phyloP scores from a whole-genome alignment of 306 rosid genomes.

The Fagus crenata region DNA sequence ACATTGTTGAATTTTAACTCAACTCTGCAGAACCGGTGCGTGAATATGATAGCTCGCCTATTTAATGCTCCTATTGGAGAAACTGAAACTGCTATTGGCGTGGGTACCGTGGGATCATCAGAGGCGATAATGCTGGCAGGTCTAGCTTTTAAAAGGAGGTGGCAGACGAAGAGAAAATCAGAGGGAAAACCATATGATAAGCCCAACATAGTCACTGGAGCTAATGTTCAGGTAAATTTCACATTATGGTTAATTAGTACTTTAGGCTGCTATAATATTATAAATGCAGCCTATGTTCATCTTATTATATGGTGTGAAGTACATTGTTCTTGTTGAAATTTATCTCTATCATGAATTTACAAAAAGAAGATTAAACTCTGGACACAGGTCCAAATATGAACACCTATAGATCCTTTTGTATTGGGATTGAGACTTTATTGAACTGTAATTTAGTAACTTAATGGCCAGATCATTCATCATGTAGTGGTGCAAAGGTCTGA shows the following conservation, averaged over 20 bases:
- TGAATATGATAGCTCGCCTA: constrained; percentile 83
- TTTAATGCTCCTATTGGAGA: constrained; percentile 71
- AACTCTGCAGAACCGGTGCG: constrained; percentile 77
- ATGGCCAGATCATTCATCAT: no score
- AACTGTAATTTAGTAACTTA: constrained; percentile 20
- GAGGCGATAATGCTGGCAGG: constrained; percentile 98
- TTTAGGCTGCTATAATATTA: not conserved
- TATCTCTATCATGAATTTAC: not conserved
- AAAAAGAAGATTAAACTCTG: not conserved
- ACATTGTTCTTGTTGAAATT: not conserved
- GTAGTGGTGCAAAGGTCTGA: no score
- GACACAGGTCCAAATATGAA: not conserved
- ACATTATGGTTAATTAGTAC: not conserved
- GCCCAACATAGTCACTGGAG: constrained; percentile 93
- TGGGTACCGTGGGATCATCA: constrained; percentile 93
- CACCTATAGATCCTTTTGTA: not conserved
- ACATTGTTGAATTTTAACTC: not conserved
- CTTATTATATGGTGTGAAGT: not conserved
- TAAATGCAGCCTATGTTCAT: not conserved
- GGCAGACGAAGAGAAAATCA: constrained; percentile 74
- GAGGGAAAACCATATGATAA: constrained; percentile 74
- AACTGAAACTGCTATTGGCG: constrained; percentile 70
- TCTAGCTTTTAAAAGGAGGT: constrained; percentile 79
- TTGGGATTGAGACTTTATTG: constrained; percentile 17
- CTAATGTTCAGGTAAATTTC: constrained; percentile 78